Percentiles rank a stretch among this genome's conserved stretches.
phyloP scores from a whole-genome alignment of 257 asterid genomes.

The Scutellaria minor region DNA sequence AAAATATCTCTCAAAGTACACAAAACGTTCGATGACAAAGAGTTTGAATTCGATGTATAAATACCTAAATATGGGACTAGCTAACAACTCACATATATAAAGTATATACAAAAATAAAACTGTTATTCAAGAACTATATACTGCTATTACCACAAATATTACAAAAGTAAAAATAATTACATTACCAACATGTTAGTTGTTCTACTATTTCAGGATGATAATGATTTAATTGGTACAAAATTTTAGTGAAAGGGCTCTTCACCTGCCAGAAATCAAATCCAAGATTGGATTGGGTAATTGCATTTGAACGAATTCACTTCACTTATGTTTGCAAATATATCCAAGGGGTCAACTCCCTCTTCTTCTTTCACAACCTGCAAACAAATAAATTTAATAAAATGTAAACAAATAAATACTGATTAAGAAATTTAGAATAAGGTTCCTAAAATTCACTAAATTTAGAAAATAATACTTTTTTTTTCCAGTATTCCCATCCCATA shows the following conservation, averaged over 20 bases:
- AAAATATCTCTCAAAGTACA: too few relatives aligned
- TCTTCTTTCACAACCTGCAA: slow-evolving; percentile 64
- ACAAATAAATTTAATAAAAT: not conserved
- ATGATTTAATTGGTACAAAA: slow-evolving; percentile 22
- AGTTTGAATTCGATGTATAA: not conserved
- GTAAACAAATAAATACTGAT: not conserved
- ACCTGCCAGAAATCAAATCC: slow-evolving; percentile 52
- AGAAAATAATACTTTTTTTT: too few relatives aligned
- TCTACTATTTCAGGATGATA: slow-evolving; percentile 13
- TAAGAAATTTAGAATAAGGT: not conserved
- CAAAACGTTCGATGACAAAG: too few relatives aligned
- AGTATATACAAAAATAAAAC: slow-evolving; percentile 26
- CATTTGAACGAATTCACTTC: slow-evolving; percentile 84
- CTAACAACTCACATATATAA: slow-evolving; percentile 12
- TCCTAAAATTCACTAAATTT: not conserved
- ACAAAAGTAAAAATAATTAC: not conserved
- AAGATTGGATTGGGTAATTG: slow-evolving; percentile 73
- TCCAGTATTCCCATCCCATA: too few relatives aligned
- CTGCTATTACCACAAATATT: slow-evolving; percentile 19
- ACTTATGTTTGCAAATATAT: slow-evolving; percentile 66
- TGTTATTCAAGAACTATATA: slow-evolving; percentile 24
- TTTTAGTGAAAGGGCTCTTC: slow-evolving; percentile 1
- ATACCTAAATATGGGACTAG: not conserved
- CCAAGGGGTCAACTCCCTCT: slow-evolving; percentile 55
- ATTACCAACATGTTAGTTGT: slow-evolving; percentile 29